Evolutionary conservation across 768 basidiomycete species (phyloP), one percentile per base, ranked within the genome.

Genomic region (Collybia sp.): DNA sequence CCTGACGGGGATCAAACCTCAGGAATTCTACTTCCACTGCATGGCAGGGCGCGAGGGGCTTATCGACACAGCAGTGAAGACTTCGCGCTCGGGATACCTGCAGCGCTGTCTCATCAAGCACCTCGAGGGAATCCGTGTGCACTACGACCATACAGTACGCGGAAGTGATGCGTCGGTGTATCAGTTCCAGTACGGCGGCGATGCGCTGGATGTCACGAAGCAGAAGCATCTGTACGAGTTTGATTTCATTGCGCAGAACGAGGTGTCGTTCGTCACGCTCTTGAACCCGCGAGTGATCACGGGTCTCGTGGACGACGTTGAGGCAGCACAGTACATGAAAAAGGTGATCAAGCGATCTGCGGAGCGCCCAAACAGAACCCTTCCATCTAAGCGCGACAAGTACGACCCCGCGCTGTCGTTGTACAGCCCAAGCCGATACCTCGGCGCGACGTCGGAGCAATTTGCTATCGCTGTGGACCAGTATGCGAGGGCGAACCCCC

Each of bases 1-100:
- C 77, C 79, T 99, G 72, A 98, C 96, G 6, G 96, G 96, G 45
- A 83, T 99, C 63, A 90, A 88, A 56, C 96, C 96, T 0, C 96
- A 99, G 62, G 96, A 99, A 64, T 99, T 97, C 69, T 99, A 96
- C 71, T 99, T 99, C 77, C 96, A 99, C 69, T 98, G 96, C 62
- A 99, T 99, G 96, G 96, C 96, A 47, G 96, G 96, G 43, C 82
- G 96, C 55, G 96, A 99, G 71, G 96, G 96, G 59, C 78, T 99
- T 33, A 99, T 99, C 58, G 96, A 99, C 60, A 99, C 96, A 5
- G 96, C 96, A 32, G 95, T 99, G 63, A 99, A 99, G 71, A 99
- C 96, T 3, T 91, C 88, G 51, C 93, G 96, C 45, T 98, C 96
- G 3, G 96, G 96, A 15, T 99, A 99, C 65, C 79, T 99, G 15